Evolutionary conservation across 306 rosid genomes (phyloP).

Genomic region (Lathyrus sativus): DNA sequence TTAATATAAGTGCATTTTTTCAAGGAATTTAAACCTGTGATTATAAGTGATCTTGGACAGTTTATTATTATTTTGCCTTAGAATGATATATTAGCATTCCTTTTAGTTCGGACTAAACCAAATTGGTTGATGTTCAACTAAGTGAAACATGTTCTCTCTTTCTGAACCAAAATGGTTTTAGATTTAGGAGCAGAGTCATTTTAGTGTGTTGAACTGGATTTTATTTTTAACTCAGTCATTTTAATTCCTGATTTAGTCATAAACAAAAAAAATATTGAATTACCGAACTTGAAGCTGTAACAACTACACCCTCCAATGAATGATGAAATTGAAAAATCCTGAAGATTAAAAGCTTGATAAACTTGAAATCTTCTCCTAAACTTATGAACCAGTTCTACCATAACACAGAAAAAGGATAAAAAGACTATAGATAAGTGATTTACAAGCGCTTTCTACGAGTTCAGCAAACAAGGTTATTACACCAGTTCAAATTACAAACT

Average conservation of each 20-base stretch:
- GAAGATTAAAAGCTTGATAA: too few relatives aligned
- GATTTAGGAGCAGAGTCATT: background rate
- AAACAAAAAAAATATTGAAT: background rate
- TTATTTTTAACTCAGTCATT: background rate
- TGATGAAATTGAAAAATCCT: too few relatives aligned
- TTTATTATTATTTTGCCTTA: constrained; percentile 2
- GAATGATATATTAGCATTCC: background rate
- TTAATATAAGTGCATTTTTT: constrained; percentile 8
- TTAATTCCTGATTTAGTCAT: background rate
- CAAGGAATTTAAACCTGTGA: background rate
- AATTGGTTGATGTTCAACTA: background rate
- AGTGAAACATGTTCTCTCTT: too few relatives aligned
- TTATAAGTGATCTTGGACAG: background rate
- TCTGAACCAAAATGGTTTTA: background rate
- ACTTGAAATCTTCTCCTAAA: background rate
- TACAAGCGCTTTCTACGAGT: too few relatives aligned
- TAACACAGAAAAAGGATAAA: too few relatives aligned
- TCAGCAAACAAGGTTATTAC: background rate
- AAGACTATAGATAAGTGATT: too few relatives aligned
- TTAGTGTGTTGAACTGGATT: background rate
- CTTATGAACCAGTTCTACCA: background rate
- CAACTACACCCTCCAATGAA: background rate
- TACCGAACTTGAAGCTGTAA: background rate
- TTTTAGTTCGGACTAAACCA: background rate
- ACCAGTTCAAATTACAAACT: background rate